Percentiles rank a stretch among this genome's conserved stretches.
Evolutionary conservation across 805 yeast species (phyloP).

Genomic region (Blastobotrys muscicola): DNA sequence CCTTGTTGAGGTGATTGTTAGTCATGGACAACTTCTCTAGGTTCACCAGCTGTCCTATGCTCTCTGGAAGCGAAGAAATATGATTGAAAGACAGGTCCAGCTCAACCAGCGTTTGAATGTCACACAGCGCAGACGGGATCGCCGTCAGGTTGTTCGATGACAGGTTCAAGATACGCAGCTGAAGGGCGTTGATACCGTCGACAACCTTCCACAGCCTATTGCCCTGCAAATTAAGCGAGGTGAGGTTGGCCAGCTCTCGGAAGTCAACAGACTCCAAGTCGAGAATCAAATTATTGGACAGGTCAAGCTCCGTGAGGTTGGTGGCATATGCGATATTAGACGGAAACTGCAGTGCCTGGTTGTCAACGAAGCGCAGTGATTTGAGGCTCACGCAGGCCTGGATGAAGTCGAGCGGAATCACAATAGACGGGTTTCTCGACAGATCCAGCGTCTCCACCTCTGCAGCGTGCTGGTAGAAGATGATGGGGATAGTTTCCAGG

Average conservation of each 20-base stretch:
- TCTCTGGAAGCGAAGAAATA: conserved; percentile 49
- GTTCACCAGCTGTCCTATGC: conserved; percentile 48
- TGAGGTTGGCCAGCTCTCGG: conserved; percentile 43
- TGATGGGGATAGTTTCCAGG: conserved; percentile 75
- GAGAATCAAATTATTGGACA: conserved; percentile 65
- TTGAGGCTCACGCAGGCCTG: conserved; percentile 67
- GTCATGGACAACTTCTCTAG: conserved; percentile 65
- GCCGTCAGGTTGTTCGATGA: conserved; percentile 61
- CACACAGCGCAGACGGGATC: conserved; percentile 52
- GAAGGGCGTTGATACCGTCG: conserved; percentile 44
- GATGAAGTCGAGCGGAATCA: conserved; percentile 75
- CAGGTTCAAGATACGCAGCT: conserved; percentile 53
- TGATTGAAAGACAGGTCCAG: conserved; percentile 79
- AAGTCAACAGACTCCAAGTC: conserved; percentile 42
- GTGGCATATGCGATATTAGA: conserved; percentile 59
- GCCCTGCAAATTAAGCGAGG: conserved; percentile 59
- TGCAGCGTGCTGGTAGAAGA: conserved; percentile 68
- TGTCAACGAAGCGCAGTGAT: conserved; percentile 57
- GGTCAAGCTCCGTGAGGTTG: conserved; percentile 53
- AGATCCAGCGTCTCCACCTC: conserved; percentile 77
- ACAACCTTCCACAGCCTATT: conserved; percentile 64
- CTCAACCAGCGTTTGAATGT: conserved; percentile 47
- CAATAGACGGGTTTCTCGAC: conserved; percentile 77
- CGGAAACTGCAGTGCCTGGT: conserved; percentile 70
- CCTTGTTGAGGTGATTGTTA: conserved; percentile 52